Conservation (phyloP, 2,329 filamentous ascomycete species). For the Huntiella bhutanensis region DNA sequence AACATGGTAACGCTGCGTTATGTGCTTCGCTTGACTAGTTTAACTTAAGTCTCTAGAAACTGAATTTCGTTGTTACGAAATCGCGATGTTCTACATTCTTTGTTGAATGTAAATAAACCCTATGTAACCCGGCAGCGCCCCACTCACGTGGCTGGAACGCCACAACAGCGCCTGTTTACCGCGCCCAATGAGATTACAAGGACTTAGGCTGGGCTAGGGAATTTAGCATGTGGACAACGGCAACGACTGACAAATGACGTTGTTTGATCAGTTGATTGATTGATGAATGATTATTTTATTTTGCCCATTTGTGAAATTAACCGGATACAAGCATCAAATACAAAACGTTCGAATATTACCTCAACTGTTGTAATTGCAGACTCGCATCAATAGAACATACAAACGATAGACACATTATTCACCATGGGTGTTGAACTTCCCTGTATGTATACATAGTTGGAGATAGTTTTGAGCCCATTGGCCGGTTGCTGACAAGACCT, state of each 20-base stretch:
- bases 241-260: too few species aligned
- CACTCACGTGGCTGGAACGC: background rate
- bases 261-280: too few species aligned
- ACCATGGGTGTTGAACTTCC: conserved; percentile 30
- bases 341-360: too few species aligned
- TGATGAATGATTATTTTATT: too few species aligned
- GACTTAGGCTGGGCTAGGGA: too few species aligned
- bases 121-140: conserved; percentile 1
- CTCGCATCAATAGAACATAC: too few species aligned
- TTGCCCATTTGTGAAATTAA: too few species aligned
- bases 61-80: background rate
- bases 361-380: too few species aligned
- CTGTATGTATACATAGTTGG: conserved; percentile 21
- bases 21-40: background rate
- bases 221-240: too few species aligned
- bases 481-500: background rate
- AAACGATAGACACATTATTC: conserved; percentile 4
- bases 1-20: conserved; percentile 45
- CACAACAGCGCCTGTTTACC: background rate
- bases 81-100: background rate
- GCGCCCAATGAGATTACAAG: too few species aligned
- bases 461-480: background rate
- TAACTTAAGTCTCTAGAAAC: too few species aligned
- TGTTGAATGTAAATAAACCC: background rate
- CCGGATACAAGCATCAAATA: too few species aligned